Evolutionary conservation across 192 early-diverging fungal genomes (phyloP), one percentile per base, ranked within the genome.

Genomic region (Coemansia sp.): DNA sequence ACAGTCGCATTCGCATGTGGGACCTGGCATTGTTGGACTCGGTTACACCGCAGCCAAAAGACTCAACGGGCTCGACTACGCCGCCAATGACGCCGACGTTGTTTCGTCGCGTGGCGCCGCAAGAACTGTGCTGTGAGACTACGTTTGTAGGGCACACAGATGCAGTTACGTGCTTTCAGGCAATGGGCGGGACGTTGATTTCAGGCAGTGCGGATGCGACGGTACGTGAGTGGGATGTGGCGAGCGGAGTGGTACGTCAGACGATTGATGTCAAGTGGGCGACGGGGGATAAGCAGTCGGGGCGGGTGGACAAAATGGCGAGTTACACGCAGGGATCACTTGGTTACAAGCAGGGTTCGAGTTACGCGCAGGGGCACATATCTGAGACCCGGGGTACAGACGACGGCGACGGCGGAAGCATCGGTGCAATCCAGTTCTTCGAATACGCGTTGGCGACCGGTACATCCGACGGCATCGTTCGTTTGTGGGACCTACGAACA

Each of bases 401-500:
- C 8, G 28, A 38, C 0, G 78, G 74, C 6, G 71, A 82, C 20
- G 77, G 82, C 48, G 83, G 83, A 22, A 89, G 86, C 72, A 70
- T 90, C 19, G 89, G 89, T 0, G 88, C 85, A 0, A 63, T 92
- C 19, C 90, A 92, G 71, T 90, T 89, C 59, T 89, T 85, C 73
- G 81, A 87, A 49, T 88, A 78, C 74, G 89, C 88, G 10, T 66
- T 92, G 49, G 88, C 87, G 9, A 90, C 87, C 26, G 90, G 90
- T 6, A 89, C 89, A 3, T 73, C 82, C 11, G 90, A 92, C 75
- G 90, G 90, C 8, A 83, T 68, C 9, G 72, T 92, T 42, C 74
- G 90, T 54, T 85, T 92, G 83, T 92, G 90, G 89, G 90, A 92
- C 68, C 82, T 90, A 51, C 85, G 90, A 21, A 87, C 90, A 6